These are phyloP conservation scores for Quercus tomentella DNA, from an alignment of 331 rosid species.

Conservation along the genomic window DNA sequence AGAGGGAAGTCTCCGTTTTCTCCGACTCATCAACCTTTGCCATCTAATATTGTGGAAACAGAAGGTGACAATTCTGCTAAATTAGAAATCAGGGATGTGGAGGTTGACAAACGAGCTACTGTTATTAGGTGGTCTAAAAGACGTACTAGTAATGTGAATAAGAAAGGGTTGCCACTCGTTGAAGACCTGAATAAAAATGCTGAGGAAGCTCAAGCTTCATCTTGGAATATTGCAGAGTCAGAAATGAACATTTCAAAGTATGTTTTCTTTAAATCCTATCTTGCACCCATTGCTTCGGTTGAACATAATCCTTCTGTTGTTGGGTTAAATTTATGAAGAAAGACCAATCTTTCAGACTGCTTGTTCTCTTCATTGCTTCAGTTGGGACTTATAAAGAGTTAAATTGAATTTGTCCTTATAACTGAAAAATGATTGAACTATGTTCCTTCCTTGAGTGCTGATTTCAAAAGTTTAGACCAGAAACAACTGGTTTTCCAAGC, in stretches of 20 bases:
- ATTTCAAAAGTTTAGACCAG: background rate
- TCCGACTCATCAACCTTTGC: constrained; percentile 35
- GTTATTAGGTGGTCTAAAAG: constrained; percentile 38
- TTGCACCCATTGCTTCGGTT: background rate
- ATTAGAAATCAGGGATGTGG: constrained; percentile 73
- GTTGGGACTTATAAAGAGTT: background rate
- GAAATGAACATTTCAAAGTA: constrained; percentile 59
- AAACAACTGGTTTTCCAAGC: background rate
- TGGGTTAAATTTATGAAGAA: background rate
- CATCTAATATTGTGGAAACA: constrained; percentile 21
- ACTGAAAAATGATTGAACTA: background rate
- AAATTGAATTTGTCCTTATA: background rate
- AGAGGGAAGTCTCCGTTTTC: constrained; percentile 25
- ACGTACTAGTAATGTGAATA: constrained; percentile 20
- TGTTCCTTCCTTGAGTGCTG: background rate
- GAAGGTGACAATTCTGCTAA: constrained; percentile 26
- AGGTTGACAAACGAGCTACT: constrained; percentile 63
- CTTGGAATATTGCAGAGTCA: constrained; percentile 52
- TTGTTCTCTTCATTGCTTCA: background rate
- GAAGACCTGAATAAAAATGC: constrained; percentile 29
- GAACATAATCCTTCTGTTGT: background rate
- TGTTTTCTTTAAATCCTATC: background rate
- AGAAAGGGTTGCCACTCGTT: constrained; percentile 19
- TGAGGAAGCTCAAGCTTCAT: constrained; percentile 31
- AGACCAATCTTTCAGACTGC: background rate